A percentile compares a stretch with the other conserved stretches of the same genome.
Conservation (phyloP, 75 land plant species). For the Pinus albicaulis region DNA sequence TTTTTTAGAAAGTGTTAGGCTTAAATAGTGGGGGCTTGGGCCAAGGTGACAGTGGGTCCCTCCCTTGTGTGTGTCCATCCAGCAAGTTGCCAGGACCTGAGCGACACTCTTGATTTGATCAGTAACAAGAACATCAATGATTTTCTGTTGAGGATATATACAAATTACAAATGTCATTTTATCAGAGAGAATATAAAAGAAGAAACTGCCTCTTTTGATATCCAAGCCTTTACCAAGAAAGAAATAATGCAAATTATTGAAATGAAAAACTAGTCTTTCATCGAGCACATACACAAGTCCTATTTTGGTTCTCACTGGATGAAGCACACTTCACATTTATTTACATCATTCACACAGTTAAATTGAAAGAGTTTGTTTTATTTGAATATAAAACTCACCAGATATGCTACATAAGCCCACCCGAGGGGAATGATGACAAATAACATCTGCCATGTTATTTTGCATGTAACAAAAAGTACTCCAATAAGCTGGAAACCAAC, state of each 20-base stretch:
- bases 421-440: slow-evolving; percentile 38
- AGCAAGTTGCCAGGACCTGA: too few species aligned
- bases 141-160: not conserved
- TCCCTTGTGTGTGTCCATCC: too few species aligned
- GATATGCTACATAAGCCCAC: slow-evolving; percentile 20
- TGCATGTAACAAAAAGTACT: slow-evolving; percentile 34
- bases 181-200: not conserved
- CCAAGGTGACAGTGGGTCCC: too few species aligned
- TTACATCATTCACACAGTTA: not conserved
- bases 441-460: slow-evolving; percentile 40
- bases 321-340: not conserved
- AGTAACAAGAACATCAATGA: too few species aligned
- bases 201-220: not conserved
- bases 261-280: not conserved
- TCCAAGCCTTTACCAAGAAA: not conserved
- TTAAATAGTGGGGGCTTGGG: too few species aligned
- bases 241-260: too few species aligned
- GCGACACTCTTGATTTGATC: too few species aligned
- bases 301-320: not conserved
- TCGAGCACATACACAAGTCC: too few species aligned
- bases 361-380: not conserved
- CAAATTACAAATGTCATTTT: not conserved
- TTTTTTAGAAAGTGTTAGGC: too few species aligned
- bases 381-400: slow-evolving; percentile 20
- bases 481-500: slow-evolving; percentile 26